A percentile compares a stretch with the other conserved stretches of the same genome.
phyloP scores from a whole-genome alignment of 805 yeast species.

The Yarrowia deformans region DNA sequence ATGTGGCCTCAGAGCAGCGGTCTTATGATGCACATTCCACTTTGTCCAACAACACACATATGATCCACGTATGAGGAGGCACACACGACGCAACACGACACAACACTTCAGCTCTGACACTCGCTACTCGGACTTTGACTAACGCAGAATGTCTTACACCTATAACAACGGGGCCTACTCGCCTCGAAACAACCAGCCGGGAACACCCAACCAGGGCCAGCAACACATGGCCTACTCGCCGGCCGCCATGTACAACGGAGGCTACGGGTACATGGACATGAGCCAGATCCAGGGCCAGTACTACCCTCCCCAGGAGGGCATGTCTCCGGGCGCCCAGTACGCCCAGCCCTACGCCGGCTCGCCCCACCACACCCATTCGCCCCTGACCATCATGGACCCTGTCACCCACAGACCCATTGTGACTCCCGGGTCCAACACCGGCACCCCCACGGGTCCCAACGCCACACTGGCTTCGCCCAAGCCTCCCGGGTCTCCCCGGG shows the following conservation, averaged over 20 bases:
- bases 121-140: background rate
- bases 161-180: slow-evolving; percentile 35
- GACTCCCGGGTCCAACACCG: slow-evolving; percentile 16
- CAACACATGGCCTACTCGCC: slow-evolving; percentile 39
- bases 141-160: slow-evolving; percentile 38
- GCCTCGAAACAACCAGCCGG: slow-evolving; percentile 39
- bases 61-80: background rate
- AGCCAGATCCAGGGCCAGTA: slow-evolving; percentile 20
- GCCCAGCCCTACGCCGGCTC: slow-evolving; percentile 25
- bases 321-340: slow-evolving; percentile 35
- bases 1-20: too few species aligned
- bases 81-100: background rate
- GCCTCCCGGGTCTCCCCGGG: slow-evolving; percentile 26
- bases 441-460: slow-evolving; percentile 32
- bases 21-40: too few species aligned
- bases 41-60: too few species aligned
- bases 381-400: slow-evolving; percentile 47
- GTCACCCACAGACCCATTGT: slow-evolving; percentile 45
- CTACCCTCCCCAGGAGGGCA: slow-evolving; percentile 29
- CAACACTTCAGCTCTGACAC: too few species aligned
- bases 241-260: slow-evolving; percentile 31
- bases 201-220: slow-evolving; percentile 39
- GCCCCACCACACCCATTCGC: slow-evolving; percentile 41
- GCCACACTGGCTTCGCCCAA: slow-evolving; percentile 37
- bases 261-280: slow-evolving; percentile 37